Conservation (phyloP, 305 asterid genomes). For the Solanum hybrid region DNA sequence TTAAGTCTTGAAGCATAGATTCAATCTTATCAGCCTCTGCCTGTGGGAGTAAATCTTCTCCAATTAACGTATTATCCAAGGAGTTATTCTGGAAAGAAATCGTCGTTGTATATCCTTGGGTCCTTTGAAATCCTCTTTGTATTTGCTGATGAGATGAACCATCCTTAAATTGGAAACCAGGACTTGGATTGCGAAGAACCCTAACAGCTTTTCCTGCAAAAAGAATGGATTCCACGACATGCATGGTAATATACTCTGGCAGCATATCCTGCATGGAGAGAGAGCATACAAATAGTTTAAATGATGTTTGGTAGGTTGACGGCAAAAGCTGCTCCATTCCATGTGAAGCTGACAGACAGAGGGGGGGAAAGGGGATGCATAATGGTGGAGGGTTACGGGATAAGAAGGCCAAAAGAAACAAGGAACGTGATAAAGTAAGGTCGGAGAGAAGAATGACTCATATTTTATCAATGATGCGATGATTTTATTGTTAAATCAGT, state of each 20-base stretch:
- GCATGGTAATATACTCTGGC: constrained; percentile 85
- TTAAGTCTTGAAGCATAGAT: constrained; percentile 82
- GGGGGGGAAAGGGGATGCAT: background rate
- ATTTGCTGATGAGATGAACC: constrained; percentile 47
- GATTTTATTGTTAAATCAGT: background rate
- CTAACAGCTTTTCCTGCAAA: constrained; percentile 98
- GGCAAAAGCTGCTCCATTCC: background rate
- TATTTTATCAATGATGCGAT: background rate
- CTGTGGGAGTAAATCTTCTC: constrained; percentile 87
- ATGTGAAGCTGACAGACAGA: background rate
- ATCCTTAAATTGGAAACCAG: constrained; percentile 41
- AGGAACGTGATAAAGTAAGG: background rate
- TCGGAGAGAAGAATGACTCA: background rate
- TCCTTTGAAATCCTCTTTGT: constrained; percentile 61
- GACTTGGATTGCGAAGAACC: constrained; percentile 94
- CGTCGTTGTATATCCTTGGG: constrained; percentile 33
- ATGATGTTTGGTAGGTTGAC: background rate
- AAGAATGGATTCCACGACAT: constrained; percentile 74
- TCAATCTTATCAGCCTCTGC: constrained; percentile 91
- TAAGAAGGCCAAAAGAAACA: background rate
- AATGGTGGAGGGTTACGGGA: background rate
- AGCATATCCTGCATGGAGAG: constrained; percentile 75
- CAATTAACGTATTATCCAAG: constrained; percentile 33
- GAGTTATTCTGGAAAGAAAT: constrained; percentile 45
- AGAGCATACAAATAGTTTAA: constrained; percentile 1